phyloP scores from a whole-genome alignment of 2,329 filamentous ascomycete species.

The Penicillium sp. region DNA sequence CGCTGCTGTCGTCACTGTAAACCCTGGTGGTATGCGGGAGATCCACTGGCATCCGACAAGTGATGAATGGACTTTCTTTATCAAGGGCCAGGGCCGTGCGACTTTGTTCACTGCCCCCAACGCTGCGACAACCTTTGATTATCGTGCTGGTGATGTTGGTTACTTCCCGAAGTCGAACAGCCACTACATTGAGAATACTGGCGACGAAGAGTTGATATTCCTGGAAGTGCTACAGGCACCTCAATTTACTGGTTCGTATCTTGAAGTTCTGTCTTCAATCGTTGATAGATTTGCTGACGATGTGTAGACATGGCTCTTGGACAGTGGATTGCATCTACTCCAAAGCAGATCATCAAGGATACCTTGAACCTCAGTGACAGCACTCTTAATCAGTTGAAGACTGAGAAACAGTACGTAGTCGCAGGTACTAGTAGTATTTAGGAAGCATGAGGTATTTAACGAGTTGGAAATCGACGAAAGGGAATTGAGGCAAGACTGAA shows the following conservation, averaged over 20 bases:
- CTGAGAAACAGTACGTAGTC: slow-evolving; percentile 50
- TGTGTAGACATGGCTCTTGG: slow-evolving; percentile 49
- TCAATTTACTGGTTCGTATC: slow-evolving; percentile 54
- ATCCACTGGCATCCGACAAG: slow-evolving; percentile 83
- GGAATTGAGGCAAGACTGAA: not conserved
- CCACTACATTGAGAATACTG: slow-evolving; percentile 79
- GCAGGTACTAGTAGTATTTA: slow-evolving; percentile 23
- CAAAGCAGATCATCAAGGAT: slow-evolving; percentile 60
- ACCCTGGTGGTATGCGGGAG: slow-evolving; percentile 71
- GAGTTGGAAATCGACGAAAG: not conserved
- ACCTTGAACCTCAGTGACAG: slow-evolving; percentile 51
- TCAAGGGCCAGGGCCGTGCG: slow-evolving; percentile 69
- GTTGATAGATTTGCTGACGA: slow-evolving; percentile 12
- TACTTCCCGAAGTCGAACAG: slow-evolving; percentile 77
- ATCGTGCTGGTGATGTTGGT: slow-evolving; percentile 71
- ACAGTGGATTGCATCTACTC: slow-evolving; percentile 55
- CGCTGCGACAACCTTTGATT: slow-evolving; percentile 73
- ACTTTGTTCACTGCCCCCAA: slow-evolving; percentile 73
- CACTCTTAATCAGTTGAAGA: slow-evolving; percentile 44
- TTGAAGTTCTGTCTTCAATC: not conserved
- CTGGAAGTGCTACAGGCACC: slow-evolving; percentile 74
- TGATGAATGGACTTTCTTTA: slow-evolving; percentile 81
- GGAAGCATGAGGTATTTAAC: not conserved
- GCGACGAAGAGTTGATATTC: slow-evolving; percentile 72
- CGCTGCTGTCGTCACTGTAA: slow-evolving; percentile 69